These are phyloP conservation scores for Elsinoe batatas DNA, from an alignment of 2,329 filamentous ascomycete genomes.

Conservation along the genomic window DNA sequence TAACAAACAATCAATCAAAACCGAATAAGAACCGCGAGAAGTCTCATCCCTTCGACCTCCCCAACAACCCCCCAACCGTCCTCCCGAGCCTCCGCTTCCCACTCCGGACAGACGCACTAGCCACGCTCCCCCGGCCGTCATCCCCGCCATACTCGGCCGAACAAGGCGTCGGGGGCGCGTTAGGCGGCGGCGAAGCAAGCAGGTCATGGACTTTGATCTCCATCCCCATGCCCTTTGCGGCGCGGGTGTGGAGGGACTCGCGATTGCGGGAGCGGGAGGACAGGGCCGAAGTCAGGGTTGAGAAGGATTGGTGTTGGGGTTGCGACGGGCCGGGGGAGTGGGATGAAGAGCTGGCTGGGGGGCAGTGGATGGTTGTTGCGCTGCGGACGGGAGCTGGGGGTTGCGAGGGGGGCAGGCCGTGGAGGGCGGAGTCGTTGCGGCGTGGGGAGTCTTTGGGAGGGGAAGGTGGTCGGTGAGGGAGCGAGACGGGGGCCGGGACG, in stretches of 20 bases:
- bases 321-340: background rate
- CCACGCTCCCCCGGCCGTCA: background rate
- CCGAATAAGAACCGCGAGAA: background rate
- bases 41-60: background rate
- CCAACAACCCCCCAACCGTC: background rate
- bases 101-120: background rate
- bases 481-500: background rate
- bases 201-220: background rate
- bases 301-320: background rate
- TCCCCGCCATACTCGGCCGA: background rate
- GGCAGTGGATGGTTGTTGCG: background rate
- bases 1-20: too few relatives aligned
- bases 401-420: background rate
- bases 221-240: constrained; percentile 1
- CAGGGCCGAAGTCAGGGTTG: background rate
- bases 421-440: background rate
- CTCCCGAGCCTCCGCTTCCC: background rate
- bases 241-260: background rate
- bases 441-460: background rate
- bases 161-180: background rate
- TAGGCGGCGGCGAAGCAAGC: background rate
- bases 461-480: background rate
- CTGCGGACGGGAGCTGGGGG: background rate
- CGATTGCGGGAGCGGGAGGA: background rate
- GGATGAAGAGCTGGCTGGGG: background rate